Base-by-base conservation (phyloP, 2,329 filamentous ascomycete genomes). In the Fusarium incarnatum region DNA sequence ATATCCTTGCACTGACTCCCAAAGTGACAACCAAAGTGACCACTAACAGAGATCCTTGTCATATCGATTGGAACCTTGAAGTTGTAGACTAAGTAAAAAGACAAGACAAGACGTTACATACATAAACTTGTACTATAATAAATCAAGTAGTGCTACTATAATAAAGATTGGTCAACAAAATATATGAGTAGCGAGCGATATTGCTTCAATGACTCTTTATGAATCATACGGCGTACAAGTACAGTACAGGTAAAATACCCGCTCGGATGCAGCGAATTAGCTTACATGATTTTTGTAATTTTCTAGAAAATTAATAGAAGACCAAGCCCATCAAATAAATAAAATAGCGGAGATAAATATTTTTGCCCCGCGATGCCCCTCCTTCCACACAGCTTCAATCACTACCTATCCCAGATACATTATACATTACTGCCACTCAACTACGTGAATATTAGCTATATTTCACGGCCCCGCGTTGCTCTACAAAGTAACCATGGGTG, bases 401-500 rank as follows among this genome's bases (percentile, higher is more conserved):
- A 37, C 15, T 34, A 16, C 5, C 15, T 34, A 16, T 9, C 16
- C 32, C 40, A 52, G 34, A 68, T 42, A 61, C 32, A 65, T 23
- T 32, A 68, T 42, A 61, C 32, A 65, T 23, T 32, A 48, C 55
- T 47, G 18, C 18, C 15, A 54, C 41, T 13, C 18, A 22, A 27
- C 47, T 50, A 27, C 30, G 16, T 37, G 30, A n/a, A 32, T 46
- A 48, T 23, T 15, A 28, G 27, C 11, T 28, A 20, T 22, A n/a
- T 27, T 20, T n/a, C 25, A 30, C 40, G 50, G 56, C 52, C 45
- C 56, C 15, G 42, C 41, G 55, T 53, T 56, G 15, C 56, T 55
- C 32, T 25, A 22, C 13, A 32, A 54, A 28, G 34, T 56, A 56
- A 67, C 41, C 42, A 87, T 89, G 87, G 87, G 87, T 53, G 86